Evolutionary conservation across 495 filamentous ascomycete genomes (phyloP).

Genomic region (Tricharina praecox): DNA sequence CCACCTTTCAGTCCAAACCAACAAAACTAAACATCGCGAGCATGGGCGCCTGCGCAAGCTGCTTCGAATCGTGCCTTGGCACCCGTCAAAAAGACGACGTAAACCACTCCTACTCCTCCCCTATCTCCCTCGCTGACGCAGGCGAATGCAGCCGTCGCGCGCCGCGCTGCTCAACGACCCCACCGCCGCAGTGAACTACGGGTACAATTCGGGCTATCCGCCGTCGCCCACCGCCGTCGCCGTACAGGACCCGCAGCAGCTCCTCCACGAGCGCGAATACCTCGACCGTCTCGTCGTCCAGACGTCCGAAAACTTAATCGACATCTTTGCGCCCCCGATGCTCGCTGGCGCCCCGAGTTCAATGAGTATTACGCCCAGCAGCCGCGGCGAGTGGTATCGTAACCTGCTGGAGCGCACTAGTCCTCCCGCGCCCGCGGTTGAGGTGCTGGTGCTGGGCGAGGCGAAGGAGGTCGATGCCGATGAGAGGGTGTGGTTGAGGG

Average conservation of each 20-base stretch:
- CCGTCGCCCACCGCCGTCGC: constrained; percentile 14
- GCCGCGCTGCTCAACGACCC: background rate
- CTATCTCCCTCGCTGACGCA: too few relatives aligned
- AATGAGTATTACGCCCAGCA: constrained; percentile 5
- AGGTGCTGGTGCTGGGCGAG: constrained; percentile 24
- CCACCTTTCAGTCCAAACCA: too few relatives aligned
- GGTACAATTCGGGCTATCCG: constrained; percentile 1
- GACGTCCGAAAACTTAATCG: constrained; percentile 26
- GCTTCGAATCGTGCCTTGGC: background rate
- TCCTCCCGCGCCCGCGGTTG: constrained; percentile 10
- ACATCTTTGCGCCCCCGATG: constrained; percentile 26
- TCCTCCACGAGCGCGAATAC: constrained; percentile 26
- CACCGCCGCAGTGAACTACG: background rate
- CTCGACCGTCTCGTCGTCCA: constrained; percentile 24
- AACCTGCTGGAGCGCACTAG: constrained; percentile 20
- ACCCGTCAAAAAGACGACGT: background rate
- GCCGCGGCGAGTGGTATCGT: constrained; percentile 25
- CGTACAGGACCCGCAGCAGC: constrained; percentile 18
- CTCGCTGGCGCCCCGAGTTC: constrained; percentile 9
- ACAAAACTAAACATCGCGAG: too few relatives aligned
- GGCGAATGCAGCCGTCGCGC: background rate
- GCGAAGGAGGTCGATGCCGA: constrained; percentile 16
- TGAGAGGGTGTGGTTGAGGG: constrained; percentile 24
- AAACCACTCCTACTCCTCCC: too few relatives aligned
- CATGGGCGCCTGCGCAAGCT: constrained; percentile 5